Conservation (phyloP, 768 basidiomycete species). For the Tulasnella sp. region DNA sequence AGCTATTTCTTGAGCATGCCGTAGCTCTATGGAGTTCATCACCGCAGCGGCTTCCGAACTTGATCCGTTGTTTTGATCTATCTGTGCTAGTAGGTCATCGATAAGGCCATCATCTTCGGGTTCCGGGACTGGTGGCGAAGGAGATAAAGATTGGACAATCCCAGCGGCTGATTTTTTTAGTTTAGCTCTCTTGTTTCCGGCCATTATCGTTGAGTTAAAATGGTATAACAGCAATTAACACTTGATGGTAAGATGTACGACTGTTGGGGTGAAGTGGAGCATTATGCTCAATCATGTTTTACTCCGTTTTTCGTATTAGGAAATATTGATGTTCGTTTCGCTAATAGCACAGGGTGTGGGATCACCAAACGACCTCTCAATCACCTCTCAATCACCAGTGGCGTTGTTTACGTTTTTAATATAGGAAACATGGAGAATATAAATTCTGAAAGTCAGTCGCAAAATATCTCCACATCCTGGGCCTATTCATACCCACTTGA, state of each 20-base stretch:
- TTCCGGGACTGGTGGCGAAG: constrained; percentile 23
- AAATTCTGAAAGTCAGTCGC: too few species aligned
- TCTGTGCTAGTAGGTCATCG: constrained; percentile 62
- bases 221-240: too few species aligned
- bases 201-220: constrained; percentile 27
- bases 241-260: too few species aligned
- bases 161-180: constrained; percentile 31
- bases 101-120: constrained; percentile 45
- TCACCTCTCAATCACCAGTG: too few species aligned
- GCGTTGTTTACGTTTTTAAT: too few species aligned
- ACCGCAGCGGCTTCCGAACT: constrained; percentile 39
- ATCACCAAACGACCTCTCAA: too few species aligned
- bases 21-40: constrained; percentile 32
- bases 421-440: too few species aligned
- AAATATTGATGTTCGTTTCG: too few species aligned
- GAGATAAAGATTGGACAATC: constrained; percentile 1
- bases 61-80: constrained; percentile 47
- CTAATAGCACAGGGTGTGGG: too few species aligned
- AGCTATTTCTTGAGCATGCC: constrained; percentile 26
- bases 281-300: too few species aligned
- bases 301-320: too few species aligned
- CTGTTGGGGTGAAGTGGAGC: background rate
- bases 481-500: background rate
- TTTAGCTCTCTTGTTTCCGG: constrained; percentile 44
- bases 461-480: too few species aligned